phyloP scores from a whole-genome alignment of 805 yeast genomes.

The Blastobotrys robertii region DNA sequence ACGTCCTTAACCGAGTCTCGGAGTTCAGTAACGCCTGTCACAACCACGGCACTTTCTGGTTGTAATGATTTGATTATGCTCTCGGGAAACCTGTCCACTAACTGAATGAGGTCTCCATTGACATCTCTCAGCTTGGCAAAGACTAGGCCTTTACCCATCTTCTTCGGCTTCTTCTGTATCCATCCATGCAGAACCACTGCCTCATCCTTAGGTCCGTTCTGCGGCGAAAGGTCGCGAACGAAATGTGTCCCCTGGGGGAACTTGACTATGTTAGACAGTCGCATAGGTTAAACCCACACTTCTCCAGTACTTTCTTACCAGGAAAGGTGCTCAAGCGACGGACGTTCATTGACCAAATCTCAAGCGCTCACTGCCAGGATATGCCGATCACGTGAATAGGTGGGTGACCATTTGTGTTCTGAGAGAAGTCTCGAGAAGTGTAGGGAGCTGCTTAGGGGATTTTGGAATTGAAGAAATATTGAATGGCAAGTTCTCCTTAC shows the following conservation, averaged over 20 bases:
- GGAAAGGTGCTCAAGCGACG: too few species aligned
- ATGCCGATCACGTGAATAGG: too few species aligned
- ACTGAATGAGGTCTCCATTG: conserved; percentile 57
- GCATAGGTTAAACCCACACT: too few species aligned
- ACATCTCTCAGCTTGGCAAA: conserved; percentile 73
- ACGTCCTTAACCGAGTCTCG: conserved; percentile 47
- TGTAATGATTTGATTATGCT: conserved; percentile 38
- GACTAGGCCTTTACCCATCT: conserved; percentile 49
- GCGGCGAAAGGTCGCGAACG: not conserved
- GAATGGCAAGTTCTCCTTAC: too few species aligned
- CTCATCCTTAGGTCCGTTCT: not conserved
- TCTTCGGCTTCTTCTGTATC: conserved; percentile 66
- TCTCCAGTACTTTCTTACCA: too few species aligned
- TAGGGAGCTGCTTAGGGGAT: too few species aligned
- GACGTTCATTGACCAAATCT: too few species aligned
- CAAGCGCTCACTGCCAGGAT: too few species aligned
- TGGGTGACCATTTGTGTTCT: too few species aligned
- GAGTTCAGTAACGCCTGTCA: conserved; percentile 43
- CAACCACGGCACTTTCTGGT: conserved; percentile 66
- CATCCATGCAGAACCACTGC: conserved; percentile 63
- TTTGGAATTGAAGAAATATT: too few species aligned
- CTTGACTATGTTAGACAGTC: not conserved
- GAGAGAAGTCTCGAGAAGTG: too few species aligned
- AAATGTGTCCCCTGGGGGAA: conserved; percentile 19
- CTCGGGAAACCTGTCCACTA: conserved; percentile 34